Conservation (phyloP, 2,329 filamentous ascomycete genomes). For the Fusarium illudens region DNA sequence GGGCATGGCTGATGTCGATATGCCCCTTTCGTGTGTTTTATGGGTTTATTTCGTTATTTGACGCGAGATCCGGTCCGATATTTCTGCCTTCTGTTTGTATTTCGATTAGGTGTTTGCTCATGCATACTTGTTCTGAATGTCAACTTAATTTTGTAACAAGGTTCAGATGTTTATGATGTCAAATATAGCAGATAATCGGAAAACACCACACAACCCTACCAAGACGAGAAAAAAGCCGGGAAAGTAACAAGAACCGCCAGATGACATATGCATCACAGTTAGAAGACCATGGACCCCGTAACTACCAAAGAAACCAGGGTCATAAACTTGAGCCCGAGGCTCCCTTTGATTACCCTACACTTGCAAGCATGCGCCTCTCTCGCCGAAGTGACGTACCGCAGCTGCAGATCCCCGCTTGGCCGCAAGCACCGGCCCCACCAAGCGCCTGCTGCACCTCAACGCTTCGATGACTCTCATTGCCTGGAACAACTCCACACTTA, state of each 20-base stretch:
- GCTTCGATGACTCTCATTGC: slow-evolving; percentile 28
- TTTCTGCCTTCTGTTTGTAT: background rate
- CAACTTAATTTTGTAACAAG: too few species aligned
- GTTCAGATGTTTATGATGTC: background rate
- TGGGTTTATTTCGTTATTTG: accelerated
- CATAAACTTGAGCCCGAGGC: background rate
- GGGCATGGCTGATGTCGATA: background rate
- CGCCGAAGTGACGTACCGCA: background rate
- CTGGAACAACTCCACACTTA: slow-evolving; percentile 2
- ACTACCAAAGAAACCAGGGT: background rate
- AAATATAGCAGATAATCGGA: background rate
- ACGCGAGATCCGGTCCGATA: background rate
- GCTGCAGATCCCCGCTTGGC: background rate
- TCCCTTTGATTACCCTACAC: slow-evolving; percentile 19
- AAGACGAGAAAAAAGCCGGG: background rate
- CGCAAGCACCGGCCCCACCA: slow-evolving; percentile 3
- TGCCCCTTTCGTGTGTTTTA: background rate
- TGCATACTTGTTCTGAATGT: too few species aligned
- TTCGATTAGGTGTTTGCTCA: background rate
- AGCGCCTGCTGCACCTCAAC: background rate
- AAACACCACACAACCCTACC: background rate
- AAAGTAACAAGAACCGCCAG: background rate
- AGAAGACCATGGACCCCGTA: background rate
- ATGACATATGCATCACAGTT: background rate
- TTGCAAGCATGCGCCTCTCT: background rate